A percentile compares a stretch with the other conserved stretches of the same genome.
These are phyloP conservation scores for Neurospora sublineolata DNA, from an alignment of 495 filamentous ascomycete genomes.

Conservation along the genomic window DNA sequence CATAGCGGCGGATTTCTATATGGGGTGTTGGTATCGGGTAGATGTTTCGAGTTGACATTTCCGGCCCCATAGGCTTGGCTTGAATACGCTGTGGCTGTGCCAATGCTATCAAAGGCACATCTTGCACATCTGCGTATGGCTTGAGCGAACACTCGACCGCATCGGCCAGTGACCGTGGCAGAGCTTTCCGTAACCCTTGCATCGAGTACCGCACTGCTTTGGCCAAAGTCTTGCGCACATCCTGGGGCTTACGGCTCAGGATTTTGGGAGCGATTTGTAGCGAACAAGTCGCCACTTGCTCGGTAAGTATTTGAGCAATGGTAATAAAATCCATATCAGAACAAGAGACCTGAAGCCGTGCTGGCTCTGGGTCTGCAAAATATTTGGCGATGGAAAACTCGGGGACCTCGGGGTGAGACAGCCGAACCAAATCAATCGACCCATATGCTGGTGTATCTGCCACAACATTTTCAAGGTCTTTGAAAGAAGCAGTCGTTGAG, in stretches of 20 bases:
- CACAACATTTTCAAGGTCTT: slow-evolving; percentile 31
- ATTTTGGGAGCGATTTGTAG: slow-evolving; percentile 14
- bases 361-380: slow-evolving; percentile 39
- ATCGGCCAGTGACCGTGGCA: slow-evolving; percentile 28
- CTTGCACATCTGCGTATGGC: slow-evolving; percentile 40
- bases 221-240: slow-evolving; percentile 24
- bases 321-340: slow-evolving; percentile 43
- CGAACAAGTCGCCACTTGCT: slow-evolving; percentile 41
- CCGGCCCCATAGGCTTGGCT: slow-evolving; percentile 28
- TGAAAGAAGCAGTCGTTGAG: slow-evolving; percentile 38
- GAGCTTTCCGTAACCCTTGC: slow-evolving; percentile 24
- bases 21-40: slow-evolving; percentile 50
- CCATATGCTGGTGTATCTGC: slow-evolving; percentile 24
- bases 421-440: slow-evolving; percentile 27
- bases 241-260: slow-evolving; percentile 3
- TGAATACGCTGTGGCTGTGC: slow-evolving; percentile 35
- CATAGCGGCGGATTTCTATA: slow-evolving; percentile 65
- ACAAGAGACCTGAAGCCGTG: slow-evolving; percentile 26
- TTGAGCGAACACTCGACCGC: slow-evolving; percentile 31
- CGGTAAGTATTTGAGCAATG: slow-evolving; percentile 50
- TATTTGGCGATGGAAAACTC: slow-evolving; percentile 37
- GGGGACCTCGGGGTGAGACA: slow-evolving; percentile 26
- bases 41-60: slow-evolving; percentile 28
- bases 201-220: slow-evolving; percentile 29
- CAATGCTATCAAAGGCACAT: slow-evolving; percentile 33